Evolutionary conservation across 306 rosid genomes (phyloP).

Genomic region (Acacia acuminata): DNA sequence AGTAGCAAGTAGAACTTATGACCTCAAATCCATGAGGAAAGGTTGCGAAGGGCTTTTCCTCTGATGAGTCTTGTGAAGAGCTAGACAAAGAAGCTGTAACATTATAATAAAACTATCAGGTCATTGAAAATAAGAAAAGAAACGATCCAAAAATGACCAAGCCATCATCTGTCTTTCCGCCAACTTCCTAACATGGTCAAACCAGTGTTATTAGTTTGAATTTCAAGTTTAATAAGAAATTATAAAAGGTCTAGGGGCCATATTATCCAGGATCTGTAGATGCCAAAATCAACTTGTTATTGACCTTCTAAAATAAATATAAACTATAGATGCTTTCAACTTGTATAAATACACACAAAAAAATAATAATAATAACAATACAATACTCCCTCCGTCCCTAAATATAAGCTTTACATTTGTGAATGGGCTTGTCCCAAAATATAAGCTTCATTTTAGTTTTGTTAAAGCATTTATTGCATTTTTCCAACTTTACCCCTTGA

Average conservation of each 20-base stretch:
- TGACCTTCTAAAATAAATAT: constrained; percentile 4
- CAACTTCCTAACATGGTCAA: not conserved
- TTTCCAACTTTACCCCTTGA: too few relatives aligned
- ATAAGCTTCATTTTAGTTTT: too few relatives aligned
- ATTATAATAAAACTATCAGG: constrained; percentile 30
- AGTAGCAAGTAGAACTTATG: constrained; percentile 18
- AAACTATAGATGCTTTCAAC: not conserved
- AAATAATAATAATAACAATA: not conserved
- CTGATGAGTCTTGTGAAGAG: constrained; percentile 41
- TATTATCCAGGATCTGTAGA: constrained; percentile 7
- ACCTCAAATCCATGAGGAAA: constrained; percentile 97
- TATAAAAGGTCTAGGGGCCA: not conserved
- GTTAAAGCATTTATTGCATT: too few relatives aligned
- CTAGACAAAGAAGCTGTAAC: constrained; percentile 50
- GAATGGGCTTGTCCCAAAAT: too few relatives aligned
- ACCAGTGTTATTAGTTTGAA: not conserved
- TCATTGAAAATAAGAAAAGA: not conserved
- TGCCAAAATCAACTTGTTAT: not conserved
- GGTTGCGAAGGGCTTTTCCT: constrained; percentile 56
- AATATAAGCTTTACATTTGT: too few relatives aligned
- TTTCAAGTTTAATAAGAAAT: not conserved
- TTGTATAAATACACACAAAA: not conserved
- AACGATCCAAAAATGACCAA: constrained; percentile 11
- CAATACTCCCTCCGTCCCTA: not conserved
- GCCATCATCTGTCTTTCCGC: not conserved